Base-by-base conservation (phyloP, 805 yeast species). In the Metschnikowia lachancei region DNA sequence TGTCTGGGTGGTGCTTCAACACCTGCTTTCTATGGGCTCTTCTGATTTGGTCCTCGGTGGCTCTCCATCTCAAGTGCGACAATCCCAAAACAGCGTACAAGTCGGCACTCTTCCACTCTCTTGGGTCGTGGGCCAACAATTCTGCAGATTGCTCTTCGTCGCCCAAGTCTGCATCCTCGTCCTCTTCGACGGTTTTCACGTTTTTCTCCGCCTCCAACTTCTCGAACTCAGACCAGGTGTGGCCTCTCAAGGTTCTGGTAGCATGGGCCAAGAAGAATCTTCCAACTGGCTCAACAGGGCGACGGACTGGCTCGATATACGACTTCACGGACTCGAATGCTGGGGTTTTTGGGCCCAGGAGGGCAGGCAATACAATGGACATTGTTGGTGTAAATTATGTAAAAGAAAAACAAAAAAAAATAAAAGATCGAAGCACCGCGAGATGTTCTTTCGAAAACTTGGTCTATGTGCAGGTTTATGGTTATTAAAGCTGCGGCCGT, bases 221-320 rank as follows among this genome's bases (percentile, higher is more conserved):
- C 74, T 94, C 99, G 63, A 81, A 94, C 72, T 94, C 98, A 46
- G 97, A 89, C 96, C 97, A 94, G 41, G 98, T 89, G 74, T 95
- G 97, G 67, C 96, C 96, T 73, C 96, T 83, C 59, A 91, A 77
- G 45, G 95, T 81, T 77, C 99, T 87, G 57, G 96, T 83, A 49
- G 98, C 98, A 64, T 94, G 99, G 43, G 97, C 97, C 59, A 94
- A 75, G 75, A 91, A 94, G 65, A 80, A 87, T 52, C 95, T 92
- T 47, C 99, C 99, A 56, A 92, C 97, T 32, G 99, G 98, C 74
- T 94, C 99, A 53, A 91, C 76, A 50, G 92, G 84, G 67, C 96
- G 85, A 58, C 85, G 85, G 39, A 77, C 76, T 39, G 90, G 76
- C 19, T 80, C 77, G 39, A 85, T 61, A 65, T 73, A 80, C 46